A percentile compares a stretch with the other conserved stretches of the same genome.
These are phyloP conservation scores for Mycena leptocephala DNA, from an alignment of 768 basidiomycete genomes.

Conservation along the genomic window DNA sequence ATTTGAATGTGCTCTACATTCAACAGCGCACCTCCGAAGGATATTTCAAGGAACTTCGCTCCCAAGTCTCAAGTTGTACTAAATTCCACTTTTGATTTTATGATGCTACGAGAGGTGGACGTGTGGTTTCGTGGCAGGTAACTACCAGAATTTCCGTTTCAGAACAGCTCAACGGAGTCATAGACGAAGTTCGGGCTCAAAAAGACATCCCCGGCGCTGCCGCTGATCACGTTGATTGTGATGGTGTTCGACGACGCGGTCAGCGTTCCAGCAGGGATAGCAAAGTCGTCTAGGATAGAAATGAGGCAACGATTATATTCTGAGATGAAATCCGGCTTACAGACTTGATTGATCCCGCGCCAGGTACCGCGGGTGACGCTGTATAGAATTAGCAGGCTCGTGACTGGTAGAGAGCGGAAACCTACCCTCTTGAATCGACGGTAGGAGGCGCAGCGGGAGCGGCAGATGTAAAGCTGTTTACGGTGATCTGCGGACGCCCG, in stretches of 20 bases:
- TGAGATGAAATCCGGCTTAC: slow-evolving; percentile 41
- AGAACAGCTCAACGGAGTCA: slow-evolving; percentile 43
- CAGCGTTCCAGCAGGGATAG: slow-evolving; percentile 59
- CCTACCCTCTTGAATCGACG: slow-evolving; percentile 63
- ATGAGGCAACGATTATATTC: background rate
- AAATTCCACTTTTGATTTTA: background rate
- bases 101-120: background rate
- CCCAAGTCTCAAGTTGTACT: no score
- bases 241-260: slow-evolving; percentile 62
- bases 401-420: background rate
- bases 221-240: slow-evolving; percentile 60
- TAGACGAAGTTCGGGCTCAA: slow-evolving; percentile 59
- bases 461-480: slow-evolving; percentile 61
- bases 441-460: slow-evolving; percentile 57
- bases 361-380: slow-evolving; percentile 68
- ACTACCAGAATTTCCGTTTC: background rate
- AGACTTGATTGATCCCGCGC: slow-evolving; percentile 63
- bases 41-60: no score
- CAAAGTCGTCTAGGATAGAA: slow-evolving; percentile 52
- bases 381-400: background rate
- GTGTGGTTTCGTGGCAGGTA: no score
- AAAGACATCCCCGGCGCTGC: slow-evolving; percentile 61
- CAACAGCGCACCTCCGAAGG: no score
- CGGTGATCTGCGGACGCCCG: slow-evolving; percentile 61
- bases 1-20: no score